These are phyloP conservation scores for Erysiphe neolycopersici DNA, from an alignment of 2,329 filamentous ascomycete species.

Conservation along the genomic window DNA sequence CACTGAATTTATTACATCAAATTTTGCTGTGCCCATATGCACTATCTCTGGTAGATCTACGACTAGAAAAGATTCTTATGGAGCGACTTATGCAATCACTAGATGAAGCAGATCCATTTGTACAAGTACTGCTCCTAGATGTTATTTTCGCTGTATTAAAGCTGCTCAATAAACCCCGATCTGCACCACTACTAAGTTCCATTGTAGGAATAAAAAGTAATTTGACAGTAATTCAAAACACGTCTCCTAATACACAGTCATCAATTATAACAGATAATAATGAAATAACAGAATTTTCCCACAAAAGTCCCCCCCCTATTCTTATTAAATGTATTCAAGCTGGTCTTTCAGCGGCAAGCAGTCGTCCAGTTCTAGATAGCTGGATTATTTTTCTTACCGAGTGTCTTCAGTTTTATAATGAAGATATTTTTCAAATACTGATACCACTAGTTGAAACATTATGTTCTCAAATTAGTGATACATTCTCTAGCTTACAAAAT, in stretches of 20 bases:
- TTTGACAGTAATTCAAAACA: constrained; percentile 4
- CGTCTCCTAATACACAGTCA: constrained; percentile 16
- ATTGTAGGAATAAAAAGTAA: constrained; percentile 9
- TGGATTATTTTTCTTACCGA: constrained; percentile 74
- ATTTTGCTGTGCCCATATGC: constrained; percentile 39
- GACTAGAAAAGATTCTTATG: constrained; percentile 45
- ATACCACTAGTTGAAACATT: constrained; percentile 79
- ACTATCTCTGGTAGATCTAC: constrained; percentile 28
- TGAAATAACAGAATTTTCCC: constrained; percentile 16
- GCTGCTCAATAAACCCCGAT: constrained; percentile 22
- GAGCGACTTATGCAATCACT: constrained; percentile 37
- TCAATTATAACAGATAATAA: constrained; percentile 18
- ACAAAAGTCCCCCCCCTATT: constrained; percentile 32
- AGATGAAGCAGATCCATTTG: constrained; percentile 32
- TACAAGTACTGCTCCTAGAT: constrained; percentile 55
- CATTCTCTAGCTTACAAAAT: constrained; percentile 42
- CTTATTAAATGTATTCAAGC: constrained; percentile 66
- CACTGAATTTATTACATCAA: constrained; percentile 42
- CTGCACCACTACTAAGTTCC: constrained; percentile 5
- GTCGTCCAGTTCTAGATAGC: constrained; percentile 57
- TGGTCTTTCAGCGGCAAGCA: constrained; percentile 49
- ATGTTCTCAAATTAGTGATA: constrained; percentile 46
- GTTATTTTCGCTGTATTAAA: constrained; percentile 51
- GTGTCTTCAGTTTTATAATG: constrained; percentile 59
- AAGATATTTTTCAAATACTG: constrained; percentile 68